Base-by-base conservation (phyloP, 192 early-diverging fungal species). In the Podila minutissima region DNA sequence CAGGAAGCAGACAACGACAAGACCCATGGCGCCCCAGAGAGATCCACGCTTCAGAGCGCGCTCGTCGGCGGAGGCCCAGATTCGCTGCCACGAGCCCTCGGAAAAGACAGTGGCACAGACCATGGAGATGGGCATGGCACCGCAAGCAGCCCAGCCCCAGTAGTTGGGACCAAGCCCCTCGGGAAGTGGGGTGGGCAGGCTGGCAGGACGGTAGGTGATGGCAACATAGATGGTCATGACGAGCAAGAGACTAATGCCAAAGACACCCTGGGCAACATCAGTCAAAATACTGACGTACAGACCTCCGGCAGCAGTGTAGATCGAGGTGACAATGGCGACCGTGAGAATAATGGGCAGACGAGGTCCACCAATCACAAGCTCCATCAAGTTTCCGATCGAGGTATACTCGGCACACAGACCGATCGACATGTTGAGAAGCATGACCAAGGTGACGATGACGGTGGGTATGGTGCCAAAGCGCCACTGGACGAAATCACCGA, bases 51-150 rank as follows among this genome's bases (percentile, higher is more conserved):
- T 82, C 74, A 93, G 64, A n/a, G 90, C 89, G 24, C 87, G 83
- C 67, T 93, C 86, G 57, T 83, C 86, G 28, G 84, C 84, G 13
- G 92, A 88, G n/a, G 91, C 85, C 88, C 91, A 93, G 15, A 91
- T 89, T 50, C 91, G 88, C 84, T 93, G 92, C 92, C 92, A 93
- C 38, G 90, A 89, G 26, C 86, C 89, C 74, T 93, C 91, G 49
- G 91, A 90, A 74, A 90, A 92, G 77, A 92, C 84, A 64, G 88
- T 88, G 28, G 91, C 83, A 59, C 86, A 85, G 35, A 79, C 83
- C 69, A 92, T 86, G 46, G 92, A 90, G 62, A 88, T 84, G 8
- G 89, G 86, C 65, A 93, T 85, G 50, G 90, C 89, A 4, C 83
- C 86, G 74, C 91, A 82, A 38, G 89, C 83, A 74, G 92, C 89